Conservation (phyloP, 805 yeast species). For the Kodamaea kakaduensis region DNA sequence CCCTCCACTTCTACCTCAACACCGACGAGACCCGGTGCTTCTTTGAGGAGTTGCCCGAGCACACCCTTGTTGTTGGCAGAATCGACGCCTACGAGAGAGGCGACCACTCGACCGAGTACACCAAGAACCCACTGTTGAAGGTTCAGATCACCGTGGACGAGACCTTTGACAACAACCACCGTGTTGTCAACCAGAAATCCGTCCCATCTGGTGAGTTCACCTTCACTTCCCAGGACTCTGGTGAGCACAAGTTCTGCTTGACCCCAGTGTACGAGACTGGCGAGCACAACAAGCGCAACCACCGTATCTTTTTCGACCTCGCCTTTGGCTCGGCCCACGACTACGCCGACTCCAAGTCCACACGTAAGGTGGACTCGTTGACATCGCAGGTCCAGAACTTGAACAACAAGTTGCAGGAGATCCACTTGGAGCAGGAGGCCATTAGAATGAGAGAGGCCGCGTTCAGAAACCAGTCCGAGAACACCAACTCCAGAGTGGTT, state of each 20-base stretch:
- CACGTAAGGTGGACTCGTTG: slow-evolving; percentile 49
- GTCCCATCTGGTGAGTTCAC: slow-evolving; percentile 63
- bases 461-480: slow-evolving; percentile 76
- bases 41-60: slow-evolving; percentile 71
- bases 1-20: slow-evolving; percentile 73
- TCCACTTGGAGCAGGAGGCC: slow-evolving; percentile 61
- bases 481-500: slow-evolving; percentile 67
- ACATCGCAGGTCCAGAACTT: slow-evolving; percentile 54
- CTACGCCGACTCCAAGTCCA: slow-evolving; percentile 58
- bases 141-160: slow-evolving; percentile 67
- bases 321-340: slow-evolving; percentile 61
- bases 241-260: slow-evolving; percentile 82
- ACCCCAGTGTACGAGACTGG: slow-evolving; percentile 61
- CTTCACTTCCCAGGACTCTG: slow-evolving; percentile 77
- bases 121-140: slow-evolving; percentile 52
- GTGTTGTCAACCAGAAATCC: slow-evolving; percentile 66
- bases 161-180: slow-evolving; percentile 77
- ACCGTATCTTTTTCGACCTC: slow-evolving; percentile 72
- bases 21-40: slow-evolving; percentile 81
- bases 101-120: slow-evolving; percentile 43
- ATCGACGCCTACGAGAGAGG: slow-evolving; percentile 66
- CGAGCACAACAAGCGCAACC: slow-evolving; percentile 55
- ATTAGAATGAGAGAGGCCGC: slow-evolving; percentile 73
- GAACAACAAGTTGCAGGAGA: slow-evolving; percentile 51
- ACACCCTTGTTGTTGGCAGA: slow-evolving; percentile 74